Evolutionary conservation across 306 rosid species (phyloP), one percentile per base, ranked within the genome.

Genomic region (Senna siamea): DNA sequence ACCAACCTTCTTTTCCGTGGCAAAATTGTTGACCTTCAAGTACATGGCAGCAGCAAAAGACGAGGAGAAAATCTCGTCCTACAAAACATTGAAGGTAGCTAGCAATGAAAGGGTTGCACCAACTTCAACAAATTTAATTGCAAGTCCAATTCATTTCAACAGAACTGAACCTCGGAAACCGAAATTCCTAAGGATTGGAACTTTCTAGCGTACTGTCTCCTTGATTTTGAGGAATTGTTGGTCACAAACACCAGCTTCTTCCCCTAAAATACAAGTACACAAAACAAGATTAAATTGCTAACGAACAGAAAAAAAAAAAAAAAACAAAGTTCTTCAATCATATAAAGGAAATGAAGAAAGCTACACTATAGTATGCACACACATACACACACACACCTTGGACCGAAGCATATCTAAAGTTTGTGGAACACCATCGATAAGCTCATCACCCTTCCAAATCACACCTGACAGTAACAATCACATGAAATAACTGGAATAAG

Each of bases 11-110:
- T 91, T 91, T 66, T 89, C 87, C 28, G 64, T 26, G 28, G 97
- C 90, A 74, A 87, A 91, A 60, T 82, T 70, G 54, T 88, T 85
- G 89, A 83, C 77, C 80, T 94, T 90, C 91, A 94, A 78, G 82
- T 73, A 94, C 97, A 87, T 88, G 55, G 98, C 98, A 58, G 98
- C 96, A 5, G 98, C 97, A 77, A 88, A 94, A 23, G 98, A 94
- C 18, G 98, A 94, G 64, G 95, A 88, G 86, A 94, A 89, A 61
- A 94, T 87, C 85, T 94, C 98, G 51, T 89, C 96, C 98, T 91
- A 69, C 41, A 60, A 76, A 63, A 76, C 64, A 66, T 9, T 15
- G 6, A 52, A 60, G 56, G 40, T 37, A 32, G 34, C 6, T 17
- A 9, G 9, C 64, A 72, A 43, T 6, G 41, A 6, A 50, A 40